Evolutionary conservation across 441 rosid species (phyloP).

Genomic region (Populus hybrid): DNA sequence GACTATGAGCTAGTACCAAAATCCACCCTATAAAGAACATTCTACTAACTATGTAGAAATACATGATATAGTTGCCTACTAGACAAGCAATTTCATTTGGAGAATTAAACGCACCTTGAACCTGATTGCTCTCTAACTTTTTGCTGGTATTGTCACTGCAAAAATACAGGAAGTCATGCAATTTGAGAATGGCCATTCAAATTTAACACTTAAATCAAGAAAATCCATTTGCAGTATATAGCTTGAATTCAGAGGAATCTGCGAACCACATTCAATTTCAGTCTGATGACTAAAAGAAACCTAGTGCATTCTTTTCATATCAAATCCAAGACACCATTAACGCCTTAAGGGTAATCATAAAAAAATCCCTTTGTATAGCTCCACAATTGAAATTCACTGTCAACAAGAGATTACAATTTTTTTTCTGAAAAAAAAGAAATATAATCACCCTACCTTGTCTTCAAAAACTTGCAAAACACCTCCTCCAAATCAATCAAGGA

Average conservation of each 20-base stretch:
- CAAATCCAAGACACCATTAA: neutral
- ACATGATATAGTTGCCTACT: neutral
- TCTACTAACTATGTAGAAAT: neutral
- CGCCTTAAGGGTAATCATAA: neutral
- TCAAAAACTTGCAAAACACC: slow-evolving; percentile 48
- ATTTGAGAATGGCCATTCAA: neutral
- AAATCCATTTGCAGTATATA: neutral
- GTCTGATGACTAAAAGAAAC: neutral
- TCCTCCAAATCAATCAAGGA: slow-evolving; percentile 54
- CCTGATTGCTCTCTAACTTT: slow-evolving; percentile 24
- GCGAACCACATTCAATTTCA: neutral
- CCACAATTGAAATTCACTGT: neutral
- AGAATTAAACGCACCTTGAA: slow-evolving; percentile 29
- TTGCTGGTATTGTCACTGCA: slow-evolving; percentile 31
- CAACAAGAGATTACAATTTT: neutral
- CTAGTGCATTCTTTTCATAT: neutral
- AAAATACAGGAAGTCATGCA: slow-evolving; percentile 13
- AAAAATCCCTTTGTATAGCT: neutral
- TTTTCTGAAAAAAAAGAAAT: too few species aligned
- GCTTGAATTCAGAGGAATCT: neutral
- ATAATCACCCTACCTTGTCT: slow-evolving; percentile 35
- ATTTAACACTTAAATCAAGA: neutral
- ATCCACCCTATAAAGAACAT: neutral
- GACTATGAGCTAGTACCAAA: neutral
- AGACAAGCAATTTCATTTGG: neutral